These are phyloP conservation scores for Laguncularia racemosa DNA, from an alignment of 345 rosid genomes.

Conservation along the genomic window DNA sequence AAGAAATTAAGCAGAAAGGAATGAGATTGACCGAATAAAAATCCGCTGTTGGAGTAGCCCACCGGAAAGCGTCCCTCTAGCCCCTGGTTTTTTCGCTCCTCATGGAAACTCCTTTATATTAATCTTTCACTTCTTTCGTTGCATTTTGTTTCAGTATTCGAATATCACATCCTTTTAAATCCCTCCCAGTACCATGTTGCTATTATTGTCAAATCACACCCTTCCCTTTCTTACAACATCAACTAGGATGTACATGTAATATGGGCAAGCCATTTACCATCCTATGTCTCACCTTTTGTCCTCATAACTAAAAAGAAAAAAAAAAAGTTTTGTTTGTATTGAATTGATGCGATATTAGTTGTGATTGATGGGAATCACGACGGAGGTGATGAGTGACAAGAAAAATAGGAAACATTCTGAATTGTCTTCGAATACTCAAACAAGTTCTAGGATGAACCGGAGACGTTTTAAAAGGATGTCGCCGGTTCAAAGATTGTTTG, in stretches of 20 bases:
- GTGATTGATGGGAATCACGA: constrained; percentile 58
- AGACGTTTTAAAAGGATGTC: constrained; percentile 22
- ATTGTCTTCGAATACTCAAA: constrained; percentile 13
- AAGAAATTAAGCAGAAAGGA: too few species aligned
- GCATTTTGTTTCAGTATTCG: constrained; percentile 5
- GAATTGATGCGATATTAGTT: background rate
- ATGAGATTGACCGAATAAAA: constrained; percentile 1
- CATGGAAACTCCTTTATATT: constrained; percentile 18
- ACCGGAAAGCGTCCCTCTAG: constrained; percentile 33
- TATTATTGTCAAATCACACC: too few species aligned
- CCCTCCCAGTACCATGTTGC: too few species aligned
- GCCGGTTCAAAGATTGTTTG: constrained; percentile 57
- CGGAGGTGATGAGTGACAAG: constrained; percentile 24
- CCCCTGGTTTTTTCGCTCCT: constrained; percentile 66
- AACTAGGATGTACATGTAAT: too few species aligned
- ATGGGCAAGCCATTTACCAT: too few species aligned
- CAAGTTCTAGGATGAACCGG: constrained; percentile 28
- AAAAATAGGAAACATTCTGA: constrained; percentile 29
- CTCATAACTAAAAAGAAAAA: too few species aligned
- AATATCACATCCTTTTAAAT: background rate
- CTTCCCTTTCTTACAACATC: too few species aligned
- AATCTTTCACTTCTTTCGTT: background rate
- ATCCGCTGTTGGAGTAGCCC: constrained; percentile 52
- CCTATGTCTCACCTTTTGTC: too few species aligned
- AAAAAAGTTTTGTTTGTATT: background rate